A percentile compares a stretch with the other conserved stretches of the same genome.
Conservation (phyloP, 2,329 filamentous ascomycete genomes). For the Immersiporthe knoxdaviesiana region DNA sequence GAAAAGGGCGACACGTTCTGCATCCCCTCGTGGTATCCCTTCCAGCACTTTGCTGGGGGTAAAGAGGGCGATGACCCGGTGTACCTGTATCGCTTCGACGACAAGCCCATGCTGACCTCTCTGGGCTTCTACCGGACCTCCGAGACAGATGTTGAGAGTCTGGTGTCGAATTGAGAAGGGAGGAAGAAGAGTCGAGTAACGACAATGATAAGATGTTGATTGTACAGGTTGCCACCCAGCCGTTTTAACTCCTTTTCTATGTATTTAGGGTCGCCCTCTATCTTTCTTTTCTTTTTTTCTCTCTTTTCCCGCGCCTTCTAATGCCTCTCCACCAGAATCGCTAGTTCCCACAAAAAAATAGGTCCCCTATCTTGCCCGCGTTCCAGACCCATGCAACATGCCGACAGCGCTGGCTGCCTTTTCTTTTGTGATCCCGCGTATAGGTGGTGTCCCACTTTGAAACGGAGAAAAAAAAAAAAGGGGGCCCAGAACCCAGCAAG, state of each 20-base stretch:
- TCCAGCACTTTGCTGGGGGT: constrained; percentile 49
- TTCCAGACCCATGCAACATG: not conserved
- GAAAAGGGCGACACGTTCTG: constrained; percentile 58
- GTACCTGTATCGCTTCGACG: constrained; percentile 58
- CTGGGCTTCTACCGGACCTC: constrained; percentile 53
- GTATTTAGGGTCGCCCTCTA: not conserved
- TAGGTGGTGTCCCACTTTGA: not conserved
- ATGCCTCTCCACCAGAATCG: constrained; percentile 1
- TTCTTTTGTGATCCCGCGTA: not conserved
- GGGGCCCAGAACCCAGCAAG: not conserved
- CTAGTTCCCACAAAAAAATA: not conserved
- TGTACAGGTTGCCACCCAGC: not conserved
- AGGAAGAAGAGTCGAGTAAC: not conserved
- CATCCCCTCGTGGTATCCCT: constrained; percentile 55
- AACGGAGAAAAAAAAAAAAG: not conserved
- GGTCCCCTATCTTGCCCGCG: not conserved
- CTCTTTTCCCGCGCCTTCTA: not conserved
- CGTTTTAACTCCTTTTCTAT: not conserved
- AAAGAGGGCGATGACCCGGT: constrained; percentile 36
- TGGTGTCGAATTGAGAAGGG: constrained; percentile 36
- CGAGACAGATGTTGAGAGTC: constrained; percentile 44
- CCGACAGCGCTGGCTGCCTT: not conserved
- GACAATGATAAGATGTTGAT: not conserved
- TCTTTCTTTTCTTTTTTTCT: not conserved
- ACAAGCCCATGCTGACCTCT: constrained; percentile 56